phyloP scores from a whole-genome alignment of 2,329 filamentous ascomycete genomes.

The Ophiostoma sp. region DNA sequence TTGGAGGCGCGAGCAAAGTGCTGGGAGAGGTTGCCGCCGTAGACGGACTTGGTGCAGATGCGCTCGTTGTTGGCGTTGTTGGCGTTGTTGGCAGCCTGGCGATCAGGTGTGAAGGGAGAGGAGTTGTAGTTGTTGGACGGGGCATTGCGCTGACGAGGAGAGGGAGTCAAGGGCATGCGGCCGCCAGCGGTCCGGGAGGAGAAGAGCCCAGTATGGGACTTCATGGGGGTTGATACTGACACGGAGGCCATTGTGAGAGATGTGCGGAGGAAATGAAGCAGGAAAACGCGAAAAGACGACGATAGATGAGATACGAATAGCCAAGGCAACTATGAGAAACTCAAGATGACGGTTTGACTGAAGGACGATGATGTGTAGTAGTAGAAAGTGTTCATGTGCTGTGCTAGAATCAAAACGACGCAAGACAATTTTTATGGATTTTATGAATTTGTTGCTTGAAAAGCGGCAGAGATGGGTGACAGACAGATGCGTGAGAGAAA shows the following conservation, averaged over 20 bases:
- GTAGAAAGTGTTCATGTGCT: not conserved
- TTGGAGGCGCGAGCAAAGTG: conserved; percentile 68
- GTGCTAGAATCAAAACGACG: conserved; percentile 27
- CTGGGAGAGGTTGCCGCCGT: conserved; percentile 70
- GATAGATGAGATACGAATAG: not conserved
- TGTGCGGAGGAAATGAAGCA: too few species aligned
- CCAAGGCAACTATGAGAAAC: not conserved
- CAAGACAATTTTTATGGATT: conserved; percentile 9
- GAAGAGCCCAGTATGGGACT: conserved; percentile 91
- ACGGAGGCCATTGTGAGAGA: conserved; percentile 67
- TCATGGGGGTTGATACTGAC: conserved; percentile 82
- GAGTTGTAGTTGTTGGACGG: conserved; percentile 51
- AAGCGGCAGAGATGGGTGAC: too few species aligned
- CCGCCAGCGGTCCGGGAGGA: conserved; percentile 88
- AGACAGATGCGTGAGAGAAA: too few species aligned
- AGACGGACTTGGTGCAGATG: conserved; percentile 64
- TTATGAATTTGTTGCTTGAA: not conserved
- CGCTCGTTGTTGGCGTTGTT: conserved; percentile 46
- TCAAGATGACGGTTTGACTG: not conserved
- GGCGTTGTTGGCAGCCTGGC: conserved; percentile 45
- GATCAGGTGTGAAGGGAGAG: conserved; percentile 74
- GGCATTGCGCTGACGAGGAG: conserved; percentile 61
- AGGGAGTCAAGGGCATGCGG: conserved; percentile 90
- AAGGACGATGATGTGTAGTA: not conserved
- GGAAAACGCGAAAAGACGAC: too few species aligned